Evolutionary conservation across 306 rosid genomes (phyloP).

Genomic region (Cercis canadensis): DNA sequence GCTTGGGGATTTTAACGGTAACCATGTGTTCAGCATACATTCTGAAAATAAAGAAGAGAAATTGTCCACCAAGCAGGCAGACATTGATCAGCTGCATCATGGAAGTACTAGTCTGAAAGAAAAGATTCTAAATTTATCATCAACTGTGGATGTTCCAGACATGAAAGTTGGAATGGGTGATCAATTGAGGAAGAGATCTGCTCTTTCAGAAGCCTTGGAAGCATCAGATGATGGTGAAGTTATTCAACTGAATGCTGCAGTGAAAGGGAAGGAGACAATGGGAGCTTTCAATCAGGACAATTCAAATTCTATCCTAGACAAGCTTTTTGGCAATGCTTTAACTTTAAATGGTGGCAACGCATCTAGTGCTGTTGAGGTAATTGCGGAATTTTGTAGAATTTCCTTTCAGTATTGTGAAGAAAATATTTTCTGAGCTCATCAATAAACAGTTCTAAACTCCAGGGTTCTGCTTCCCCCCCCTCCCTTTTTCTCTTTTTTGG

Average conservation of each 20-base stretch:
- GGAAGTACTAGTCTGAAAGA: conserved; percentile 54
- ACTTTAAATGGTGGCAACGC: conserved; percentile 52
- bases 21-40: conserved; percentile 42
- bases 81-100: conserved; percentile 49
- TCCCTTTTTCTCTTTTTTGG: too few species aligned
- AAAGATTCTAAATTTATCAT: conserved; percentile 43
- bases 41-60: conserved; percentile 54
- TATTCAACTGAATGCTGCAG: conserved; percentile 55
- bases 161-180: conserved; percentile 47
- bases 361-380: conserved; percentile 68
- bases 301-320: conserved; percentile 73
- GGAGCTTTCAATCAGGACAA: conserved; percentile 51
- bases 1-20: conserved; percentile 55
- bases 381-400: conserved; percentile 27
- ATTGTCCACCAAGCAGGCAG: conserved; percentile 48
- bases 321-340: conserved; percentile 69
- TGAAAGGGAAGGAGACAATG: conserved; percentile 46
- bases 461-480: not conserved
- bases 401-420: too few species aligned
- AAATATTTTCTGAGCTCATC: conserved; percentile 6
- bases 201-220: conserved; percentile 60
- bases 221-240: conserved; percentile 60
- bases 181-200: conserved; percentile 51
- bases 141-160: conserved; percentile 53
- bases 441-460: not conserved